Evolutionary conservation across 371 early-diverging fungal species (phyloP), one percentile per base, ranked within the genome.

Genomic region (Mortierella sp.): DNA sequence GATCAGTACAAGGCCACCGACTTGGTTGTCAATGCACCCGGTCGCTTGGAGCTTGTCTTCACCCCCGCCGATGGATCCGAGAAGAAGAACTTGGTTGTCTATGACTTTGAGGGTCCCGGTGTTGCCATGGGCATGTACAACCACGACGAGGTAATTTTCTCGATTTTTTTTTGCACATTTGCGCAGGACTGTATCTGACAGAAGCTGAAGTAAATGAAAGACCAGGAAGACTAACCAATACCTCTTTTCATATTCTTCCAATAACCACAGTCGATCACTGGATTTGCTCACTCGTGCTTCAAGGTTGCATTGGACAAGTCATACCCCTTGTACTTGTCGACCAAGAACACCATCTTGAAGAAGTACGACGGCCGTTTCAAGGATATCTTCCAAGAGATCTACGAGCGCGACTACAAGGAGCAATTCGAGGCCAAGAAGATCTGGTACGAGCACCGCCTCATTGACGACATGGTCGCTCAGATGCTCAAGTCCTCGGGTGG

Each of bases 401-500:
- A 96, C 88, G 94, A 96, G 73, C 89, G 90, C 34, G 89, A 93
- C 24, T 94, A 93, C 90, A 89, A 91, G 80, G 78, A 88, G 63
- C 90, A 92, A 52, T 96, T 94, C 82, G 94, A 96, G 72, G 90
- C 87, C 48, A 81, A 81, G 24, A 92, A 92, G 73, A 94, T 97
- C 87, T 97, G 96, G 96, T 98, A 98, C 84, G 98, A 97, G 89
- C 98, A 98, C 89, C 95, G 96, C 70, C 91, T 98, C 79, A 97
- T 98, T 84, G 98, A 98, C 89, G 98, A 98, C 88, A 98, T 98
- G 97, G 98, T 98, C 82, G 98, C 98, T 28, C 97, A 97, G 91
- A 95, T 95, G 65, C 90, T 98, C 86, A 98, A 98, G 90, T 96
- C 96, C 79, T 90, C 92, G 75, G 98, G 98, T 75, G 97, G 97